Evolutionary conservation across 768 basidiomycete genomes (phyloP).

Genomic region (Lyophyllum shimeji): DNA sequence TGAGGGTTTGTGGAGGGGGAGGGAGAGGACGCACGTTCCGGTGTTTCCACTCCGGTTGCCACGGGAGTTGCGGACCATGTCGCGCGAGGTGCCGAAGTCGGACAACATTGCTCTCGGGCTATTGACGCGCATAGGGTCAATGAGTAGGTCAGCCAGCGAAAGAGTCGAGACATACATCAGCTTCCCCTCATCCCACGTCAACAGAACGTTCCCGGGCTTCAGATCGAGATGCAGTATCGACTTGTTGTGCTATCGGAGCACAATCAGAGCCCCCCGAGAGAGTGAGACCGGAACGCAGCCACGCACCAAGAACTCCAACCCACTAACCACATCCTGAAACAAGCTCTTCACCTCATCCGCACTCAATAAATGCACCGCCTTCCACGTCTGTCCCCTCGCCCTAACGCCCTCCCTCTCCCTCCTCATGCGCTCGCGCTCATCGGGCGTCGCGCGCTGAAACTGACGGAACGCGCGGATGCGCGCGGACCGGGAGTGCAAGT

Average conservation of each 20-base stretch:
- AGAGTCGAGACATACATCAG: slow-evolving; percentile 57
- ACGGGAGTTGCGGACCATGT: slow-evolving; percentile 76
- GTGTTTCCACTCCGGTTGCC: slow-evolving; percentile 86
- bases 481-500: slow-evolving; percentile 59
- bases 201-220: slow-evolving; percentile 90
- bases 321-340: slow-evolving; percentile 84
- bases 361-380: slow-evolving; percentile 81
- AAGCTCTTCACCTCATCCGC: slow-evolving; percentile 80
- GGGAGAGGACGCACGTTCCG: slow-evolving; percentile 68
- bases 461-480: slow-evolving; percentile 77
- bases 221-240: slow-evolving; percentile 91
- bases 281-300: slow-evolving; percentile 2
- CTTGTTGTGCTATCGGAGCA: slow-evolving; percentile 65
- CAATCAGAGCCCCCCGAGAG: slow-evolving; percentile 4
- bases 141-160: not conserved
- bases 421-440: slow-evolving; percentile 62
- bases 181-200: slow-evolving; percentile 88
- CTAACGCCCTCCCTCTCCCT: slow-evolving; percentile 42
- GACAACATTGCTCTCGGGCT: slow-evolving; percentile 94
- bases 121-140: slow-evolving; percentile 1
- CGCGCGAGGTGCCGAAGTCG: slow-evolving; percentile 93
- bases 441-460: slow-evolving; percentile 61
- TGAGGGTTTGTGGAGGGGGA: not conserved
- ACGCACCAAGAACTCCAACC: slow-evolving; percentile 80
- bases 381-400: slow-evolving; percentile 44